These are phyloP conservation scores for Linnemannia hyalina DNA, from an alignment of 192 early-diverging fungal genomes.

Conservation along the genomic window DNA sequence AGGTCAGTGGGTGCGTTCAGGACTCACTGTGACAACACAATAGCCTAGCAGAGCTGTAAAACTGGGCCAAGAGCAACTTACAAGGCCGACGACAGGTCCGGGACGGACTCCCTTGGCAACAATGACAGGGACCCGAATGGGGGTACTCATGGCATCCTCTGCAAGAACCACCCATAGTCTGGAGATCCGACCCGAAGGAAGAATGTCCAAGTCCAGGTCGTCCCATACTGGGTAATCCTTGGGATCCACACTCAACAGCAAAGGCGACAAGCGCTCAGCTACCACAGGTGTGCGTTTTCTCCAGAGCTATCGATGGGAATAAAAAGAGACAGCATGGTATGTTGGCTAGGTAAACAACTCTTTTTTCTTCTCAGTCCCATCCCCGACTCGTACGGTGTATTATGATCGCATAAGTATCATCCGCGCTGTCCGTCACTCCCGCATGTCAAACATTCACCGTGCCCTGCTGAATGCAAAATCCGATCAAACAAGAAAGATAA, in stretches of 20 bases:
- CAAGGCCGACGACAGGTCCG: constrained; percentile 70
- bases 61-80: constrained; percentile 11
- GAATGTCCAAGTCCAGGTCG: constrained; percentile 64
- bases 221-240: constrained; percentile 65
- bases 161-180: constrained; percentile 75
- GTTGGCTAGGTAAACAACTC: neutral
- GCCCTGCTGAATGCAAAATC: too few species aligned
- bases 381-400: neutral
- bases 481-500: too few species aligned
- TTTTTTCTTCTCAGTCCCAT: neutral
- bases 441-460: neutral
- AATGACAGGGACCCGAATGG: constrained; percentile 80
- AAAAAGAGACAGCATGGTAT: neutral
- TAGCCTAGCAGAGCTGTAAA: neutral
- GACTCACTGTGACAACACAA: neutral
- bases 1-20: neutral
- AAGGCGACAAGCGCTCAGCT: constrained; percentile 42
- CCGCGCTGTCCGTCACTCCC: neutral
- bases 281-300: constrained; percentile 62
- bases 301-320: constrained; percentile 48
- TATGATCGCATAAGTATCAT: neutral
- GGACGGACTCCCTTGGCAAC: constrained; percentile 76
- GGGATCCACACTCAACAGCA: constrained; percentile 32
- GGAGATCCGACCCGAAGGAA: constrained; percentile 68
- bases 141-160: constrained; percentile 71